Evolutionary conservation across 2,329 filamentous ascomycete species (phyloP).

Genomic region (Teratosphaeria epicoccoides): DNA sequence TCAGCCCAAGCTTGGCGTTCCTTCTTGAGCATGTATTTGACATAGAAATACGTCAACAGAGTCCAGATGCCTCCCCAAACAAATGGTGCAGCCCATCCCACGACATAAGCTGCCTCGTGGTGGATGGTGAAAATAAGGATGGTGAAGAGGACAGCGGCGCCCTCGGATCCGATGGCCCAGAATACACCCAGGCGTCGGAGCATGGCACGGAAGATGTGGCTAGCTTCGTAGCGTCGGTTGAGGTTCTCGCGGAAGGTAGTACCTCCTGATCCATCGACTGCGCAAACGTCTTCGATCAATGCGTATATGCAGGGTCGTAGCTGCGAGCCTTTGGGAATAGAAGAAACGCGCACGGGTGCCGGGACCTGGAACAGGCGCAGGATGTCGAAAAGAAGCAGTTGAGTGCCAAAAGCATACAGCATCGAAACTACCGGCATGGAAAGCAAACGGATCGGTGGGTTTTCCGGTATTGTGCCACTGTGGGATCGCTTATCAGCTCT

Average conservation of each 20-base stretch:
- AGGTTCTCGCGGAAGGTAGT: constrained; percentile 43
- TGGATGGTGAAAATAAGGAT: constrained; percentile 39
- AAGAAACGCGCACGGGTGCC: constrained; percentile 43
- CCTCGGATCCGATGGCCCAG: constrained; percentile 39
- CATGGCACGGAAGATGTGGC: constrained; percentile 44
- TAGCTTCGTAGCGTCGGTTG: constrained; percentile 43
- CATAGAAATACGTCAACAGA: constrained; percentile 35
- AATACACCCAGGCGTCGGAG: constrained; percentile 42
- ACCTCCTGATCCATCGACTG: constrained; percentile 43
- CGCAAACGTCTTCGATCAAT: constrained; percentile 44
- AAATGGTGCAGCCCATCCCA: constrained; percentile 41
- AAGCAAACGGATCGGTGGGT: constrained; percentile 43
- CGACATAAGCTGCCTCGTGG: constrained; percentile 38
- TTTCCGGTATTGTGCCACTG: constrained; percentile 35
- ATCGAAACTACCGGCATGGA: constrained; percentile 43
- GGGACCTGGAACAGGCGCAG: constrained; percentile 35
- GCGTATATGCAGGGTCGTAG: constrained; percentile 45
- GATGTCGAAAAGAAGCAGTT: constrained; percentile 41
- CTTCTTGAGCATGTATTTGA: constrained; percentile 27
- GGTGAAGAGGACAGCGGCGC: constrained; percentile 31
- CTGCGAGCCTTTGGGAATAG: constrained; percentile 40
- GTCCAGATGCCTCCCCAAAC: constrained; percentile 41
- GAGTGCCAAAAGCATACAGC: constrained; percentile 41
- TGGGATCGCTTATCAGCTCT: not conserved
- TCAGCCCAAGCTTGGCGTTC: constrained; percentile 27